These are phyloP conservation scores for Mortierella sp. DNA, from an alignment of 371 early-diverging fungal species.

Conservation along the genomic window DNA sequence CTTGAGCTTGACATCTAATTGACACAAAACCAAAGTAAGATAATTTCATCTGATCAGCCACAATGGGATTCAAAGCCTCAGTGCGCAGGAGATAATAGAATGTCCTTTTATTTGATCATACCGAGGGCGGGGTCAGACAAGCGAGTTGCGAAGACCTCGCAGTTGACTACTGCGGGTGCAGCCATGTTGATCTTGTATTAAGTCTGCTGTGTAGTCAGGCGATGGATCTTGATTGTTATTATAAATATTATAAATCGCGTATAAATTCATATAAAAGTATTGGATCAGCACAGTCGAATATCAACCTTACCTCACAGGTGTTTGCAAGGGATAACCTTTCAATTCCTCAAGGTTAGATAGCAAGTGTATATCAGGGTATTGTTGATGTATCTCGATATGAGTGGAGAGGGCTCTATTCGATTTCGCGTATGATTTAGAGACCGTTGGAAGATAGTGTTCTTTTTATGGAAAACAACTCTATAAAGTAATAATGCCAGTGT, in stretches of 20 bases:
- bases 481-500: background rate
- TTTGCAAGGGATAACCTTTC: background rate
- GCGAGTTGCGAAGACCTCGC: slow-evolving; percentile 56
- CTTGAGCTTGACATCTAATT: slow-evolving; percentile 75
- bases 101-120: slow-evolving; percentile 3
- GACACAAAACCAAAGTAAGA: background rate
- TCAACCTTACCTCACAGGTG: background rate
- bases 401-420: background rate
- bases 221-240: background rate
- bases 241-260: too few relatives aligned
- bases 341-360: background rate
- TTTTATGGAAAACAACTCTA: background rate
- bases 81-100: background rate
- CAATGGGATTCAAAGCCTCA: background rate
- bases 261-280: too few relatives aligned
- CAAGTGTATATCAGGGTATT: background rate
- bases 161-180: slow-evolving; percentile 46
- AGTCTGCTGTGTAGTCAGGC: background rate
- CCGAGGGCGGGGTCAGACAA: slow-evolving; percentile 53
- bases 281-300: background rate
- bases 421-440: background rate
- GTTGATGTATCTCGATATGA: background rate
- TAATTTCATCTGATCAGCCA: background rate
- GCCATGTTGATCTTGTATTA: slow-evolving; percentile 29
- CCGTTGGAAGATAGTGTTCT: background rate